phyloP scores from a whole-genome alignment of 2,329 filamentous ascomycete species.

The Penicillium occitanis region DNA sequence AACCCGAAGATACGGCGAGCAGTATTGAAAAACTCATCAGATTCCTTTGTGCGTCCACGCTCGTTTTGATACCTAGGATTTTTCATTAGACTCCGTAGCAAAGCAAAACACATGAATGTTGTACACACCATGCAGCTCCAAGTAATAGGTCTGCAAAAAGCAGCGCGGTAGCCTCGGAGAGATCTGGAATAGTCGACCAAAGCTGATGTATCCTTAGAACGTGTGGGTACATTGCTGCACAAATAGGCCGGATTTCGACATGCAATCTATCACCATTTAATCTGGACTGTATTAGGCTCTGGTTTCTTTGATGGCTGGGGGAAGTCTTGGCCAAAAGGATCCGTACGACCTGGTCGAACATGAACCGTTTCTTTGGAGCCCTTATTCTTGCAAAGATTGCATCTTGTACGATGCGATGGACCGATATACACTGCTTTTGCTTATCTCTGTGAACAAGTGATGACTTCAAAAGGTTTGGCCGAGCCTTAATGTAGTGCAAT shows the following conservation, averaged over 20 bases:
- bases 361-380: too few species aligned
- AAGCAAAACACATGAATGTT: too few species aligned
- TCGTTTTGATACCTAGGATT: neutral
- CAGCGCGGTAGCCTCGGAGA: conserved; percentile 22
- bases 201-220: conserved; percentile 27
- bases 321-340: conserved; percentile 25
- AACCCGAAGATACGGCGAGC: conserved; percentile 24
- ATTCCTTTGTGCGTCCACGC: conserved; percentile 27
- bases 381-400: too few species aligned
- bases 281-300: conserved; percentile 22
- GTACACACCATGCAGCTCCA: conserved; percentile 29
- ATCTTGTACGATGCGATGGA: too few species aligned
- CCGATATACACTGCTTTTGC: too few species aligned
- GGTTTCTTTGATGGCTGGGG: conserved; percentile 25
- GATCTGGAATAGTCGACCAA: conserved; percentile 21
- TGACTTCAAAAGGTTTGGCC: neutral
- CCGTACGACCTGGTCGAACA: too few species aligned
- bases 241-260: conserved; percentile 28
- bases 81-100: too few species aligned
- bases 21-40: conserved; percentile 29
- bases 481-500: conserved; percentile 6
- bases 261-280: conserved; percentile 23
- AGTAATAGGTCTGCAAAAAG: conserved; percentile 28
- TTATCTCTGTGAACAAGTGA: too few species aligned
- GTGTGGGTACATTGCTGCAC: conserved; percentile 30